Evolutionary conservation across 495 filamentous ascomycete genomes (phyloP), one percentile per base, ranked within the genome.

Genomic region (Cetradonia linearis): DNA sequence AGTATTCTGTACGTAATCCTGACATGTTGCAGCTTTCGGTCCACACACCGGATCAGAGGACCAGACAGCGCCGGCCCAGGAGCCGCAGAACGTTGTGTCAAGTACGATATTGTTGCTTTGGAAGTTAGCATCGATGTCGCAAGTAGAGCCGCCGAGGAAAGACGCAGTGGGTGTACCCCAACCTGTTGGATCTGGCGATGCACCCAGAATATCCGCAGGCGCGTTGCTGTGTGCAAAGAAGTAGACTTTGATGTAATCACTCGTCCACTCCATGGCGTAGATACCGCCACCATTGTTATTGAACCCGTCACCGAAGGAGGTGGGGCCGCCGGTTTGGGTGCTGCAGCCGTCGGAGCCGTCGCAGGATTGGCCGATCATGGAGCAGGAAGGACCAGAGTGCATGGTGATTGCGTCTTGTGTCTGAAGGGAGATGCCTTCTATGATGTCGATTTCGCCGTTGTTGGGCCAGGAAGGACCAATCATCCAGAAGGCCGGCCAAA

Each of bases 381-480:
- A 58, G 57, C 68, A 70, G 11, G 67, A 67, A 2, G 50, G 38
- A 18, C 63, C 59, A 0, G 89, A 93, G 70, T 96, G 92, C 37
- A 96, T 76, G 3, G 88, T 84, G 64, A 94, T 83, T 42, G 77
- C 68, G 64, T 92, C 86, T 56, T 78, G 73, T 0, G 76, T 71
- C 54, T 84, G 77, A 37, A 74, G 66, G 71, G 93, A 89, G 61
- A 94, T 86, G 44, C 88, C 88, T 69, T 96, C 90, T 69, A 96
- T 85, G 65, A 96, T 90, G 76, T 96, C 91, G 63, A 95, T 91
- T 71, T 96, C 91, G 25, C 91, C 91, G 38, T 80, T 76, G 13
- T 72, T 69, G 0, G 90, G 91, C 91, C 91, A 96, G 52, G 83
- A 75, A 7, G 79, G 77, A 20, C 89, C 63, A 14, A 55, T 37